Conservation (phyloP, 2,329 filamentous ascomycete species). For the Microcyclospora pomicola region DNA sequence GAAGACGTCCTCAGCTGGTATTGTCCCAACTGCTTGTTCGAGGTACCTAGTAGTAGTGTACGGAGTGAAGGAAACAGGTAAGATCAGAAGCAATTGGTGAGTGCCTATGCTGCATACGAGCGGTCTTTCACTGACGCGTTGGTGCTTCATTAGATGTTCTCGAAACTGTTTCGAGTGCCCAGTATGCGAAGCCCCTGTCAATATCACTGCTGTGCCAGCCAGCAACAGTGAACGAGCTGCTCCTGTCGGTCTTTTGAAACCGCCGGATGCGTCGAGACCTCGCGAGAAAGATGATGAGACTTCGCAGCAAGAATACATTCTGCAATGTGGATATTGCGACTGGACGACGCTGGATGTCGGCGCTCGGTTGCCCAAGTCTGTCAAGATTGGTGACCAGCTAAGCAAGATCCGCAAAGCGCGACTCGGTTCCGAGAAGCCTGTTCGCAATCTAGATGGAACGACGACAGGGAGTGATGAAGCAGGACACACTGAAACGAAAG, state of each 20-base stretch:
- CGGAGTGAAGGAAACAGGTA: slow-evolving; percentile 89
- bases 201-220: slow-evolving; percentile 57
- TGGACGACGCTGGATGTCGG: slow-evolving; percentile 87
- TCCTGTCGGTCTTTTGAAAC: slow-evolving; percentile 9
- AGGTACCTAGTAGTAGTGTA: slow-evolving; percentile 84
- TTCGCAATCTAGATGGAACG: neutral
- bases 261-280: slow-evolving; percentile 5
- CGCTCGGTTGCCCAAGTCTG: slow-evolving; percentile 73
- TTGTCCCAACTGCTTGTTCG: slow-evolving; percentile 89
- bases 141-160: slow-evolving; percentile 41
- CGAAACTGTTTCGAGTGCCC: slow-evolving; percentile 94
- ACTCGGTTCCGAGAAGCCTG: neutral
- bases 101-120: neutral
- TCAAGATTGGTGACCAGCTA: slow-evolving; percentile 64
- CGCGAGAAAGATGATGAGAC: neutral
- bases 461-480: slow-evolving; percentile 27
- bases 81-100: slow-evolving; percentile 6
- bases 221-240: slow-evolving; percentile 10
- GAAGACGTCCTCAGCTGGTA: slow-evolving; percentile 94
- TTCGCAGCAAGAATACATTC: slow-evolving; percentile 41
- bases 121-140: slow-evolving; percentile 4
- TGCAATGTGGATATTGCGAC: slow-evolving; percentile 80
- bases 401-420: slow-evolving; percentile 17
- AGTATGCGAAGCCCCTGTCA: slow-evolving; percentile 67
- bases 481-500: slow-evolving; percentile 27